Base-by-base conservation (phyloP, 2,329 filamentous ascomycete genomes). In the Fusarium sterilihyphosum region DNA sequence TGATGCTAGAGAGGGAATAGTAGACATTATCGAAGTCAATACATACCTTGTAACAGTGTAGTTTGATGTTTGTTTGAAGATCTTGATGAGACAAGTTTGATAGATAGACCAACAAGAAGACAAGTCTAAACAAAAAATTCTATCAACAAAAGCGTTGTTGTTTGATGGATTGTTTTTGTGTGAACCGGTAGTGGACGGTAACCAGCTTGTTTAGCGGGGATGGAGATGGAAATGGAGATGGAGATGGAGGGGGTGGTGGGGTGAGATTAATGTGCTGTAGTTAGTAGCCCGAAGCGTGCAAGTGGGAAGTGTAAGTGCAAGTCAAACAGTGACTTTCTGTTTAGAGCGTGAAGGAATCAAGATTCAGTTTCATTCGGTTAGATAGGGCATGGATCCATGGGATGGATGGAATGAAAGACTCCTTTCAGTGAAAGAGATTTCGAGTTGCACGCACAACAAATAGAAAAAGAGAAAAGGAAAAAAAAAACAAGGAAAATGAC, bases 161-260 rank as follows among this genome's bases (percentile, higher is more conserved):
- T 52, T 70, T 62, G 62, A 62, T 50, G 41, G 57, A 53, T 76
- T 76, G 50, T 68, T 77, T 70, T 68, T 77, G 74, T 76, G 67
- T 70, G 71, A 62, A 61, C 65, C 72, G 61, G 65, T 61, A 76
- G 69, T 74, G 71, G 58, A 67, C 73, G 44, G 64, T 63, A 69
- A 66, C 68, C 73, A 61, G 63, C 59, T 70, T 70, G 69, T 62
- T 74, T 76, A 77, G 75, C 64, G 75, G 75, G 75, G 71, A 76
- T 3, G 31, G 31, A 13, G 31, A 35, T 35, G 33, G 33, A 35
- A 14, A 35, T 35, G 33, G 33, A 17, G 33, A 35, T 35, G 33
- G 33, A 35, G 33, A 35, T 17, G 43, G 17, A 29, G 52, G 65
- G 65, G 67, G 75, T 73, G 68, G 65, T 65, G 59, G 75, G 61